Evolutionary conservation across 768 basidiomycete species (phyloP).

Genomic region (Serendipita vermifera): DNA sequence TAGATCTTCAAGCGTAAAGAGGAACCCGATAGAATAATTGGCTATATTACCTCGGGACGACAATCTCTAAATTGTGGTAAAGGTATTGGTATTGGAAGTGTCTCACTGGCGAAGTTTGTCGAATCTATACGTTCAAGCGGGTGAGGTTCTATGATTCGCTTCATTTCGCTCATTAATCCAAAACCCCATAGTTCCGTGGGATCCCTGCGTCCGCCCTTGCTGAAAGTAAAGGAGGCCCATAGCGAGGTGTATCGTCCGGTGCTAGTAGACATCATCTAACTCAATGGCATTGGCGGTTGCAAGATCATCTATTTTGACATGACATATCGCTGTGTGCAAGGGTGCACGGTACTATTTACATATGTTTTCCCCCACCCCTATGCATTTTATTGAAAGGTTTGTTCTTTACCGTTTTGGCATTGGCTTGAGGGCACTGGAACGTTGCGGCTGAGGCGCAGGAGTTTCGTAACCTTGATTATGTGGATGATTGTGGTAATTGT

Average conservation of each 20-base stretch:
- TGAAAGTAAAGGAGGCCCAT: not conserved
- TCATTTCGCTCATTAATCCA: too few species aligned
- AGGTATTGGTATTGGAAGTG: conserved; percentile 64
- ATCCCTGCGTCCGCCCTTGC: too few species aligned
- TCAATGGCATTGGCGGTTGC: too few species aligned
- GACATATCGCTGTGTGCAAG: too few species aligned
- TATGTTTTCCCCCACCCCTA: too few species aligned
- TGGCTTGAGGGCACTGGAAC: not conserved
- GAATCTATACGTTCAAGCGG: conserved; percentile 17
- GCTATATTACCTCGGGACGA: conserved; percentile 74
- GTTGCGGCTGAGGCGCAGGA: not conserved
- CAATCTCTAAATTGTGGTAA: conserved; percentile 67
- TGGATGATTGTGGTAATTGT: not conserved
- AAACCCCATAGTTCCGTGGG: too few species aligned
- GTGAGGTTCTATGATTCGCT: not conserved
- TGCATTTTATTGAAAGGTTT: too few species aligned
- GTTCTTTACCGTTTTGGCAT: too few species aligned
- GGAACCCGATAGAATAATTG: conserved; percentile 41
- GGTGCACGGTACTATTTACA: too few species aligned
- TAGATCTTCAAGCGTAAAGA: conserved; percentile 38
- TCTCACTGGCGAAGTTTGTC: conserved; percentile 44
- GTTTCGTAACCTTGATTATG: not conserved
- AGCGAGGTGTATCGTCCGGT: not conserved
- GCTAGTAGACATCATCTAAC: not conserved
- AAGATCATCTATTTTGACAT: too few species aligned